Conservation (phyloP, 192 early-diverging fungal genomes). For the Glomus cerebriforme region DNA sequence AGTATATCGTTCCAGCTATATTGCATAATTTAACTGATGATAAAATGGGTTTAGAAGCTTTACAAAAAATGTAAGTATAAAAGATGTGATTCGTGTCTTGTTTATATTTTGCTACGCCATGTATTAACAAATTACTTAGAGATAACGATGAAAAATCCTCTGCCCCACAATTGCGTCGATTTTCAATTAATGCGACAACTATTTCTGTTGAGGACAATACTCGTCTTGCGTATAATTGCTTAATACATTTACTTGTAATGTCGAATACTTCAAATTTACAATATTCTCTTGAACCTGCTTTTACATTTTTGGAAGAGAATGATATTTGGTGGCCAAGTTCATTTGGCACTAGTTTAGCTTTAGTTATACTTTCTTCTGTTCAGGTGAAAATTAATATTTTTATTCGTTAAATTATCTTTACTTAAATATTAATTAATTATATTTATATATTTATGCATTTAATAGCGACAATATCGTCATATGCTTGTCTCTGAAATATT, state of each 20-base stretch:
- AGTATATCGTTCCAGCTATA: constrained; percentile 60
- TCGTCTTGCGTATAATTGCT: constrained; percentile 33
- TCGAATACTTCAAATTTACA: constrained; percentile 36
- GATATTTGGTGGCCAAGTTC: constrained; percentile 41
- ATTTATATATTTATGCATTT: not conserved
- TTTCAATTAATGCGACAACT: constrained; percentile 33
- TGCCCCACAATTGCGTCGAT: not conserved
- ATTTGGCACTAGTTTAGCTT: constrained; percentile 39
- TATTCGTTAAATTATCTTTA: not conserved
- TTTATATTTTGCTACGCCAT: constrained; percentile 34
- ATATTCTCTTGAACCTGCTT: constrained; percentile 34
- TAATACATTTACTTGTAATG: constrained; percentile 38
- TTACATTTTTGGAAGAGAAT: constrained; percentile 41
- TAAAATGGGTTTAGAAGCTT: constrained; percentile 29
- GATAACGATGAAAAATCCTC: not conserved
- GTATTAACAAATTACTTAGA: not conserved
- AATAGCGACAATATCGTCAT: constrained; percentile 52
- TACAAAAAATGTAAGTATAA: constrained; percentile 26
- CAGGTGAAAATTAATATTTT: constrained; percentile 7
- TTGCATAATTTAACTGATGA: constrained; percentile 42
- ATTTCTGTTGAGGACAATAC: constrained; percentile 39
- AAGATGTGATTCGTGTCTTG: constrained; percentile 23
- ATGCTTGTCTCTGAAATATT: constrained; percentile 54
- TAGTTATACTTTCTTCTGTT: constrained; percentile 32
- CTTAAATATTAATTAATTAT: not conserved